phyloP scores from a whole-genome alignment of 2,329 filamentous ascomycete species.

The Rachicladosporium sp. region DNA sequence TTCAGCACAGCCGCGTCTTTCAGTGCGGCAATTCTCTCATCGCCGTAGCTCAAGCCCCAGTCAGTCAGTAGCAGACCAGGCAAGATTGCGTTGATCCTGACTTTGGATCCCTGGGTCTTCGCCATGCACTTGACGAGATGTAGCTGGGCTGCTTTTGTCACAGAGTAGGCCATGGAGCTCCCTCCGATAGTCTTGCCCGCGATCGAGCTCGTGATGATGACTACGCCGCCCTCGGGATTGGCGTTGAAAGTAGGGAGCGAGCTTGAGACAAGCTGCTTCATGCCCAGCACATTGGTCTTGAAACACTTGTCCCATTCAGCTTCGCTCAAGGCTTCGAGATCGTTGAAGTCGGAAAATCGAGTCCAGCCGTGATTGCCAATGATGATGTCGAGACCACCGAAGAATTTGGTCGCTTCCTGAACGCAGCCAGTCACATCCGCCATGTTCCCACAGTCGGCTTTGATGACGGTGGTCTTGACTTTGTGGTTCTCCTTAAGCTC shows the following conservation, averaged over 20 bases:
- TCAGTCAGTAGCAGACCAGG: slow-evolving; percentile 56
- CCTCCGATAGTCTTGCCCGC: slow-evolving; percentile 41
- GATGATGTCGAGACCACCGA: slow-evolving; percentile 63
- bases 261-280: slow-evolving; percentile 40
- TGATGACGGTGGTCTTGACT: slow-evolving; percentile 43
- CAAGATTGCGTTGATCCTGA: slow-evolving; percentile 52
- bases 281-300: slow-evolving; percentile 46
- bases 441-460: slow-evolving; percentile 53
- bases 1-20: slow-evolving; percentile 49
- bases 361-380: slow-evolving; percentile 66
- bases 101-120: slow-evolving; percentile 47
- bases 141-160: slow-evolving; percentile 63
- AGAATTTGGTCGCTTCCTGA: slow-evolving; percentile 42
- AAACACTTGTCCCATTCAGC: slow-evolving; percentile 56
- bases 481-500: slow-evolving; percentile 42
- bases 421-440: slow-evolving; percentile 49
- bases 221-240: slow-evolving; percentile 50
- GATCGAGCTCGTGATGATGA: slow-evolving; percentile 51
- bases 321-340: slow-evolving; percentile 46
- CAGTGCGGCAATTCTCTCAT: slow-evolving; percentile 43
- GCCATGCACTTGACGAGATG: slow-evolving; percentile 56
- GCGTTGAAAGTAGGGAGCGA: slow-evolving; percentile 47
- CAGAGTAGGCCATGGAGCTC: slow-evolving; percentile 57
- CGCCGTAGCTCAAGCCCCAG: slow-evolving; percentile 40
- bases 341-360: slow-evolving; percentile 43